Evolutionary conservation across 2,329 filamentous ascomycete species (phyloP), one percentile per base, ranked within the genome.

Genomic region (Phoma sp.): DNA sequence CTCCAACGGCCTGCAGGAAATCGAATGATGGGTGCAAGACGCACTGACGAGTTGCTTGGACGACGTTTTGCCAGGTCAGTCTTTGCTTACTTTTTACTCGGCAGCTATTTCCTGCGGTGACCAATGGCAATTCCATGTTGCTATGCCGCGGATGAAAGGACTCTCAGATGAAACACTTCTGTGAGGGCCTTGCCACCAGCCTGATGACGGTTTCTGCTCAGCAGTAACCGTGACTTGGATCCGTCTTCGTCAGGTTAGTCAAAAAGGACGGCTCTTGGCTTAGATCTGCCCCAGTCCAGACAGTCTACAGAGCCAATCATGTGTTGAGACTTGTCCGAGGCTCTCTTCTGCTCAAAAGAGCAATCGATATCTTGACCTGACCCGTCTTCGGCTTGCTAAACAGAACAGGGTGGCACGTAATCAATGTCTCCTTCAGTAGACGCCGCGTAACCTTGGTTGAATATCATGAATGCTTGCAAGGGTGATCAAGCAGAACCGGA

Each of bases 41-140:
- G 65, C 65, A 65, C 61, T 60, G 58, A 64, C 54, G 43, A 54
- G 61, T 72, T 68, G 64, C 64, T 67, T 72, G 71, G 71, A 57
- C 49, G 55, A 54, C 56, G 58, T 58, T 46, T 50, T 70, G 69
- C 69, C 70, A 73, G 61, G 55, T 71, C 67, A 70, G 49, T 53
- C 59, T 62, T 43, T 61, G 64, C 69, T 70, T 56, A 63, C 57
- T 55, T 46, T 57, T 47, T 53, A 57, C 53, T 51, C 54, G 49
- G 58, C 45, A 39, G 51, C 58, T 38, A 57, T 58, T 60, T 48
- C 57, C 43, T 38, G 17, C 37, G 12, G 9, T 36, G 45, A 54
- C 68, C 66, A 70, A 70, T 70, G n/a, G 58, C 52, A 38, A 43
- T 27, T 31, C 19, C 27, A 21, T 41, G 24, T 32, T 37, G 32